These are phyloP conservation scores for Verticillium isaacii DNA, from an alignment of 2,329 filamentous ascomycete genomes.

Conservation along the genomic window DNA sequence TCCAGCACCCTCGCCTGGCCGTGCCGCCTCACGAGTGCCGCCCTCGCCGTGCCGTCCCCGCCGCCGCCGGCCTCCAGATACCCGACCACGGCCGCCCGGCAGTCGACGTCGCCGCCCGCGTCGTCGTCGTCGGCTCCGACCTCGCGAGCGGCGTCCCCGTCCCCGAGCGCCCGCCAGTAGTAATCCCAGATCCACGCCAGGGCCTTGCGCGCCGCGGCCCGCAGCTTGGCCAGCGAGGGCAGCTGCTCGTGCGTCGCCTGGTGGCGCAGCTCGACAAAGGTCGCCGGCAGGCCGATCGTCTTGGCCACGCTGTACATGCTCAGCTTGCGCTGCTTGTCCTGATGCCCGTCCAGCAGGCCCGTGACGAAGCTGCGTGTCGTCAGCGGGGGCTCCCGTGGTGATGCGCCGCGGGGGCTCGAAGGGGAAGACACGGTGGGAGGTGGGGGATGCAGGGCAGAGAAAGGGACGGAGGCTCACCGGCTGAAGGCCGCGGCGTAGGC, in stretches of 20 bases:
- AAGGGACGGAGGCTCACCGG: slow-evolving; percentile 42
- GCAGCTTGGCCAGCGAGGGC: slow-evolving; percentile 68
- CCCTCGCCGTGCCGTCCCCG: slow-evolving; percentile 17
- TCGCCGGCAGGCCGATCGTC: slow-evolving; percentile 64
- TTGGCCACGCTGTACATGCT: slow-evolving; percentile 71
- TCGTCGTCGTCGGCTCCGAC: neutral
- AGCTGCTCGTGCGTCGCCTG: slow-evolving; percentile 87
- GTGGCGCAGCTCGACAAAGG: slow-evolving; percentile 85
- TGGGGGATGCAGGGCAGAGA: no score
- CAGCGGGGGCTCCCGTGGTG: neutral
- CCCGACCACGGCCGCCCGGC: slow-evolving; percentile 28
- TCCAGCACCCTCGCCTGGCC: slow-evolving; percentile 29
- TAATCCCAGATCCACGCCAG: slow-evolving; percentile 84
- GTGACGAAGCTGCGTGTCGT: slow-evolving; percentile 63
- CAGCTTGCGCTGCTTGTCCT: slow-evolving; percentile 61
- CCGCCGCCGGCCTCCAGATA: slow-evolving; percentile 30
- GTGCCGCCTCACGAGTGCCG: slow-evolving; percentile 28
- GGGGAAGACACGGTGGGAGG: no score
- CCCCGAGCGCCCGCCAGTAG: slow-evolving; percentile 65
- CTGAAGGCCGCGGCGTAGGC: slow-evolving; percentile 72
- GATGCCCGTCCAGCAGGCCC: slow-evolving; percentile 70
- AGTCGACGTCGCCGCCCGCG: slow-evolving; percentile 10
- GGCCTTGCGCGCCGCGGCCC: slow-evolving; percentile 63
- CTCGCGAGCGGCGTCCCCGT: slow-evolving; percentile 10
- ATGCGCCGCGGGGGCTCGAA: no score